A percentile compares a stretch with the other conserved stretches of the same genome.
These are phyloP conservation scores for Talaromyces wortmannii DNA, from an alignment of 495 filamentous ascomycete genomes.

Conservation along the genomic window DNA sequence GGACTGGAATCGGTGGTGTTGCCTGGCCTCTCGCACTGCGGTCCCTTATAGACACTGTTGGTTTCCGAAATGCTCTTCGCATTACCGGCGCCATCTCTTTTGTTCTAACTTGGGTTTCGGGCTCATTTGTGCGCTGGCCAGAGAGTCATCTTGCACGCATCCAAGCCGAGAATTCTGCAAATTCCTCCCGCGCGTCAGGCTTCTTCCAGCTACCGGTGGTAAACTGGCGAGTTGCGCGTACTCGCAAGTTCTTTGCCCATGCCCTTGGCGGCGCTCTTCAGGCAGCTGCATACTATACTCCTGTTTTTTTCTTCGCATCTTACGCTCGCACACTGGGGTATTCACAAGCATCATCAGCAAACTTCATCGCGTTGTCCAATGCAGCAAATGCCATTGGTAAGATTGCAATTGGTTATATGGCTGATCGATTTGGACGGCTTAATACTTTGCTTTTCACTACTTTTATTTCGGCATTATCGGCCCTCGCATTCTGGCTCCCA, in stretches of 20 bases:
- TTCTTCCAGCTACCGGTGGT: conserved; percentile 31
- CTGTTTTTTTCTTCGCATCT: conserved; percentile 15
- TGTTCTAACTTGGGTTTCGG: conserved; percentile 16
- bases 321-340: conserved; percentile 10
- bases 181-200: conserved; percentile 19
- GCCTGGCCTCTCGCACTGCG: conserved; percentile 12
- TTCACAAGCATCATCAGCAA: conserved; percentile 7
- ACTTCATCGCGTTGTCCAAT: conserved; percentile 17
- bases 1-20: conserved; percentile 41
- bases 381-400: conserved; percentile 18
- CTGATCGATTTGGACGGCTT: conserved; percentile 24
- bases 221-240: conserved; percentile 20
- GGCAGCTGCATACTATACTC: conserved; percentile 12
- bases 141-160: conserved; percentile 35
- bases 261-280: conserved; percentile 29
- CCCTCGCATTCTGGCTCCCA: conserved; percentile 32
- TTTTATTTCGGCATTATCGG: conserved; percentile 24
- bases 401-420: conserved; percentile 12
- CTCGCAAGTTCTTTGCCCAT: conserved; percentile 18
- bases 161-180: conserved; percentile 13
- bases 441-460: conserved; percentile 32
- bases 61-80: conserved; percentile 54
- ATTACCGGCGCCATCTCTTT: conserved; percentile 40
- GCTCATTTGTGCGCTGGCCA: conserved; percentile 36
- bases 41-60: conserved; percentile 23